Evolutionary conservation across 2,329 filamentous ascomycete genomes (phyloP).

Genomic region (Clonostachys sp.): DNA sequence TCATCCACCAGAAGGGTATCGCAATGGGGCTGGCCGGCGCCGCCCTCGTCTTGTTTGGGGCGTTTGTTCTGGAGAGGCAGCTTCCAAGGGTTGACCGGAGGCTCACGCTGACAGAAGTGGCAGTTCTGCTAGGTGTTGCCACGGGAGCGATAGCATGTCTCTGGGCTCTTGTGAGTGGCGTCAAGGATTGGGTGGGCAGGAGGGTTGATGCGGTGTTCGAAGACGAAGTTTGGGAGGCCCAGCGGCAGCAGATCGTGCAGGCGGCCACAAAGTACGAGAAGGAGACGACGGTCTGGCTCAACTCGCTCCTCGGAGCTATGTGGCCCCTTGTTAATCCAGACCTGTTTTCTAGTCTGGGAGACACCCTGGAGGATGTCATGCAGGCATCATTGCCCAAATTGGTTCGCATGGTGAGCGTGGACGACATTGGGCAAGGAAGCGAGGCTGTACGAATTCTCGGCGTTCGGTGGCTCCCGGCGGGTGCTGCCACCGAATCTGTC

Average conservation of each 20-base stretch:
- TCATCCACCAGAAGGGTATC: conserved; percentile 22
- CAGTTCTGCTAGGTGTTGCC: background rate
- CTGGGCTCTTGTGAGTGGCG: conserved; percentile 32
- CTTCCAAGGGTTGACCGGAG: conserved; percentile 11
- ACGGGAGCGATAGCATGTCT: conserved; percentile 9
- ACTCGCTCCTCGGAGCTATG: conserved; percentile 60
- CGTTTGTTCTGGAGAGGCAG: conserved; percentile 5
- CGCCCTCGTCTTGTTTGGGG: conserved; percentile 20
- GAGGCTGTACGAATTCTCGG: conserved; percentile 68
- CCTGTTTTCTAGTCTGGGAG: conserved; percentile 62
- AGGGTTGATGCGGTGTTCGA: conserved; percentile 61
- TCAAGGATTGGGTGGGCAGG: conserved; percentile 56
- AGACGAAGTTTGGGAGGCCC: conserved; percentile 65
- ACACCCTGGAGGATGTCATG: conserved; percentile 76
- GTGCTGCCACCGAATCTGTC: conserved; percentile 60
- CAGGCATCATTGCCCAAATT: conserved; percentile 67
- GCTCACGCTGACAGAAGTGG: conserved; percentile 10
- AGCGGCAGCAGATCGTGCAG: conserved; percentile 43
- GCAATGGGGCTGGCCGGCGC: conserved; percentile 29
- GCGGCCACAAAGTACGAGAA: conserved; percentile 37
- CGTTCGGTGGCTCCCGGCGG: conserved; percentile 67
- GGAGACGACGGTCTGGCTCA: conserved; percentile 70
- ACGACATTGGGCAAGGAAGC: conserved; percentile 72
- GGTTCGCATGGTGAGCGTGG: conserved; percentile 70
- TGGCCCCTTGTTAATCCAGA: conserved; percentile 77